Percentiles rank a stretch among this genome's conserved stretches.
Evolutionary conservation across 202 grass and related monocot genomes (phyloP).

Genomic region (Saccharum hybrid): DNA sequence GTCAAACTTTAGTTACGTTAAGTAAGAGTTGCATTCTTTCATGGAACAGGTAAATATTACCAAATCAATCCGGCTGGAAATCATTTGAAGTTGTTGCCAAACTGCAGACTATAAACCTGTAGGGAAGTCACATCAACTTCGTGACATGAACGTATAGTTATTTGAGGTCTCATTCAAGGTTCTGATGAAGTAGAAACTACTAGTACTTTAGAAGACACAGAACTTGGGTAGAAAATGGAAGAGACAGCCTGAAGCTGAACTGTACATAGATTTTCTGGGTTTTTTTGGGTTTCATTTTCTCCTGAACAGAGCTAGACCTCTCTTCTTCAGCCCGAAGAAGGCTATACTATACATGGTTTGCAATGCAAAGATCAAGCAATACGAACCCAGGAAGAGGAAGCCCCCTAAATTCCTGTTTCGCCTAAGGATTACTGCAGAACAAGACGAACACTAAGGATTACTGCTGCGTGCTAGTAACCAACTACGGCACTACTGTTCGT

Average conservation of each 20-base stretch:
- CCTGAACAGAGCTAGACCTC: not conserved
- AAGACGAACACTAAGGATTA: not conserved
- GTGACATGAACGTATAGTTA: not conserved
- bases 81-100: no score
- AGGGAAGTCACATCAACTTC: not conserved
- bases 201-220: not conserved
- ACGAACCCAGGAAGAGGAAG: not conserved
- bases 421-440: not conserved
- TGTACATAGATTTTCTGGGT: not conserved
- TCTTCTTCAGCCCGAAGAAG: not conserved
- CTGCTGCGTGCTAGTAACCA: not conserved
- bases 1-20: no score
- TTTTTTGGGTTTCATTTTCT: not conserved
- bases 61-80: no score
- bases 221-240: not conserved
- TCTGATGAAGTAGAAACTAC: not conserved
- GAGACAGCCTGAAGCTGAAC: not conserved
- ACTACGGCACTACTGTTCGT: constrained; percentile 15
- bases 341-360: constrained; percentile 25
- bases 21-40: no score
- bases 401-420: constrained; percentile 20
- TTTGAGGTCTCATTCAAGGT: not conserved
- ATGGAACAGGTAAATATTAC: no score
- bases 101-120: no score
- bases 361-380: not conserved